Base-by-base conservation (phyloP, 1,284 basidiomycete species). In the Retiboletus fuscus region DNA sequence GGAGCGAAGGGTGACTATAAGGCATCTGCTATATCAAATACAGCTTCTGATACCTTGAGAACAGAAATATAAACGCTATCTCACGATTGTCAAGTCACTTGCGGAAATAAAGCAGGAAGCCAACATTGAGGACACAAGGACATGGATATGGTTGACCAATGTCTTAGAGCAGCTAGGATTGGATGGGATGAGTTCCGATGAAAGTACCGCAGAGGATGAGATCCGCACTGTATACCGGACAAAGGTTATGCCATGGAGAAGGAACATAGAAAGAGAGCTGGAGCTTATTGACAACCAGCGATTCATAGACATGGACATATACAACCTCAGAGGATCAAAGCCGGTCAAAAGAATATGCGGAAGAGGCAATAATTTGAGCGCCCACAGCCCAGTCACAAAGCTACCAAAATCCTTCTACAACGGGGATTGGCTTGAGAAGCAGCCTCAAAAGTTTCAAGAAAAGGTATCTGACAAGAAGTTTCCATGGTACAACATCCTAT, bases 111-210 rank as follows among this genome's bases (percentile, higher is more conserved):
- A 64, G 49, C 34, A 41, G 8, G 16, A 12, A 47, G n/a, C 24
- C 11, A 22, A 26, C 20, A 4, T 6, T 22, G 4, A 34, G 41
- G 49, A 53, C 18, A 6, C n/a, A 10, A 43, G 53, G 22, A 64
- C 13, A 8, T 64, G 49, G 39, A 4, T 41, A 11, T 64, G 49
- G 34, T 28, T 64, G 30, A 28, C 34, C 10, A 6, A 51, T 18
- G 12, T 64, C 49, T 47, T 64, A n/a, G n/a, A 64, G 18, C 10
- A 7, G 20, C 51, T 64, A 26, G 63, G n/a, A 41, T 41, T 26
- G n/a, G n/a, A 64, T 18, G 34, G 63, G 13, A 64, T 53, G 34
- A 53, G 63, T 64, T 64, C 49, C 39, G 16, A 64, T 22, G n/a
- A 64, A 64, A 53, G 63, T 13, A 5, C 24, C 15, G 34, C 24